Evolutionary conservation across 2,329 filamentous ascomycete genomes (phyloP).

Genomic region (Fusarium brevicatenulatum): DNA sequence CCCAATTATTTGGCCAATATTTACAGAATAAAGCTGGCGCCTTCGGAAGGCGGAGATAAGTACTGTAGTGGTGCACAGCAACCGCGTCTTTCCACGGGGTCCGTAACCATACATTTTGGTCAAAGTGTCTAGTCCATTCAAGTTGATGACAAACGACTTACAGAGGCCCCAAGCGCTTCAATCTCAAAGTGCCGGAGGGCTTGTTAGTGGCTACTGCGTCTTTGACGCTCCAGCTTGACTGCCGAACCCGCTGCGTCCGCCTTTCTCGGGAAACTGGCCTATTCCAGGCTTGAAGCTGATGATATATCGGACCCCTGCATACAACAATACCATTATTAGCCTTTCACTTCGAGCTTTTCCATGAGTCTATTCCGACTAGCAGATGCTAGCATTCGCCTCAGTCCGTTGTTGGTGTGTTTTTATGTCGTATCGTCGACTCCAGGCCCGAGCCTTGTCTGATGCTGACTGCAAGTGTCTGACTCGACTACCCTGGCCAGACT

Average conservation of each 20-base stretch:
- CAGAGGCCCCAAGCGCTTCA: not conserved
- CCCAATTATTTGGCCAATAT: not conserved
- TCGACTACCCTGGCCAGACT: not conserved
- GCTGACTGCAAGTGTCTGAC: not conserved
- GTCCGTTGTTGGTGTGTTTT: not conserved
- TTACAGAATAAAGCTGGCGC: not conserved
- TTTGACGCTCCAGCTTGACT: constrained; percentile 17
- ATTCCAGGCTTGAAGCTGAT: constrained; percentile 18
- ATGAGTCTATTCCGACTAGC: not conserved
- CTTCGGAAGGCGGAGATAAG: not conserved
- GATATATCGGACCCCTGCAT: constrained; percentile 28
- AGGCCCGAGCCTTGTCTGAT: not conserved
- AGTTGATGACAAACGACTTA: not conserved
- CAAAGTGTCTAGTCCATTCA: not conserved
- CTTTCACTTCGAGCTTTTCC: not conserved
- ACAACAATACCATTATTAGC: not conserved
- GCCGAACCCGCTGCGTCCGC: constrained; percentile 24
- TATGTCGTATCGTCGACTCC: not conserved
- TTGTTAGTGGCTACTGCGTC: not conserved
- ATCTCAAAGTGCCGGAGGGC: constrained; percentile 5
- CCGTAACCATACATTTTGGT: not conserved
- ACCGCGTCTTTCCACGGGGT: not conserved
- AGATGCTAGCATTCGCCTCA: not conserved
- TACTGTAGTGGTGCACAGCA: not conserved
- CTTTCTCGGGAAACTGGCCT: constrained; percentile 5